A percentile compares a stretch with the other conserved stretches of the same genome.
These are phyloP conservation scores for Trametes punicea DNA, from an alignment of 768 basidiomycete genomes.

Conservation along the genomic window DNA sequence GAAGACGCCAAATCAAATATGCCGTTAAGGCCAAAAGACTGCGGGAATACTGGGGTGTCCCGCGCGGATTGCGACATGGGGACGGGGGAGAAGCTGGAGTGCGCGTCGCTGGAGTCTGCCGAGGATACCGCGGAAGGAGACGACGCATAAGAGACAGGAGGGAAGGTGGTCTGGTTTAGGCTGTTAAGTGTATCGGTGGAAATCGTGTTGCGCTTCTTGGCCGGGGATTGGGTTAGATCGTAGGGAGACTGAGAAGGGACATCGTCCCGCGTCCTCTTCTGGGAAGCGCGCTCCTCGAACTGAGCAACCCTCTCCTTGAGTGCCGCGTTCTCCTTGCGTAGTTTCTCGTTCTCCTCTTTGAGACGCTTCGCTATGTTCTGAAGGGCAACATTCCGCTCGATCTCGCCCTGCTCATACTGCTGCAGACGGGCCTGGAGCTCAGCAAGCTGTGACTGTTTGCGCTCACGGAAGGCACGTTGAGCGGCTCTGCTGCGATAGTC, in stretches of 20 bases:
- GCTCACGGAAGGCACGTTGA: slow-evolving; percentile 86
- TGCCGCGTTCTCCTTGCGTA: slow-evolving; percentile 62
- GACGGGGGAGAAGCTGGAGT: slow-evolving; percentile 33
- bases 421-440: slow-evolving; percentile 84
- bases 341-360: slow-evolving; percentile 81
- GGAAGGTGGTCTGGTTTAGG: slow-evolving; percentile 15
- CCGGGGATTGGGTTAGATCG: slow-evolving; percentile 26
- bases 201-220: slow-evolving; percentile 39
- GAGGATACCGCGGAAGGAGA: slow-evolving; percentile 33
- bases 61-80: slow-evolving; percentile 27
- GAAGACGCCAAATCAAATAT: slow-evolving; percentile 39
- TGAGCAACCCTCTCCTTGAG: slow-evolving; percentile 45
- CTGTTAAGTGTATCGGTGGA: slow-evolving; percentile 15
- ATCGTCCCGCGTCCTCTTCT: slow-evolving; percentile 60
- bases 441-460: slow-evolving; percentile 84
- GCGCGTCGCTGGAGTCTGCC: slow-evolving; percentile 37
- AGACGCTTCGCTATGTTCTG: slow-evolving; percentile 79
- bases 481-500: slow-evolving; percentile 54
- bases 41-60: slow-evolving; percentile 29
- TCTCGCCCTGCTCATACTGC: slow-evolving; percentile 86
- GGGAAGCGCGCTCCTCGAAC: slow-evolving; percentile 37
- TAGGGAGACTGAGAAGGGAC: slow-evolving; percentile 35
- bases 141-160: slow-evolving; percentile 19
- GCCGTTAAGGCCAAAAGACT: slow-evolving; percentile 31
- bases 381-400: slow-evolving; percentile 80